phyloP scores from a whole-genome alignment of 2,329 filamentous ascomycete genomes.

The Curvularia eragrostidis region DNA sequence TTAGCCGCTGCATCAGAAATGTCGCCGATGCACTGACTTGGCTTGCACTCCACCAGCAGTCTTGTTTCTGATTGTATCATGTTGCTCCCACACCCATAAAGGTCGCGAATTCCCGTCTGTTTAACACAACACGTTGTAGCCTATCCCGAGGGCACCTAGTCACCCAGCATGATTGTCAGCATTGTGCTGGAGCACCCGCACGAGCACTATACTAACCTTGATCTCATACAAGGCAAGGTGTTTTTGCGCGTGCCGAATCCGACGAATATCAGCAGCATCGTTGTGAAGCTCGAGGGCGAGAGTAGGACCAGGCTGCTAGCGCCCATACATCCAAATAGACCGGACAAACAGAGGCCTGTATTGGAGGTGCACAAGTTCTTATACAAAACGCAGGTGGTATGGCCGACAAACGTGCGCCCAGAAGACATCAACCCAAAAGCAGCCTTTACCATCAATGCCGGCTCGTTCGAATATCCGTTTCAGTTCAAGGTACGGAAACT shows the following conservation, averaged over 20 bases:
- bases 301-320: conserved; percentile 69
- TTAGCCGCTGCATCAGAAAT: conserved; percentile 30
- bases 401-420: conserved; percentile 61
- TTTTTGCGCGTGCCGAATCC: conserved; percentile 53
- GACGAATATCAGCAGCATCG: conserved; percentile 61
- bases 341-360: conserved; percentile 54
- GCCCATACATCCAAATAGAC: conserved; percentile 52
- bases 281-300: conserved; percentile 86
- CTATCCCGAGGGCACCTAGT: conserved; percentile 4
- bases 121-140: conserved; percentile 15
- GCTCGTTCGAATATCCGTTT: conserved; percentile 79
- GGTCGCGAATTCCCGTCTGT: conserved; percentile 25
- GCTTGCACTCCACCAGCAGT: conserved; percentile 9
- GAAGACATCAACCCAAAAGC: conserved; percentile 52
- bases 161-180: conserved; percentile 58
- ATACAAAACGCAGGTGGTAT: conserved; percentile 76
- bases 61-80: conserved; percentile 30
- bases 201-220: conserved; percentile 80
- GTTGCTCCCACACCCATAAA: conserved; percentile 25
- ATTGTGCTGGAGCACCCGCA: conserved; percentile 70
- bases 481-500: conserved; percentile 71
- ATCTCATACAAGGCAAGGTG: conserved; percentile 69
- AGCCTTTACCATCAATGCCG: conserved; percentile 68
- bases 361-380: conserved; percentile 68
- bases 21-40: conserved; percentile 17